Base-by-base conservation (phyloP, 768 basidiomycete species). In the Tylopilus plumbeoviolaceoides region DNA sequence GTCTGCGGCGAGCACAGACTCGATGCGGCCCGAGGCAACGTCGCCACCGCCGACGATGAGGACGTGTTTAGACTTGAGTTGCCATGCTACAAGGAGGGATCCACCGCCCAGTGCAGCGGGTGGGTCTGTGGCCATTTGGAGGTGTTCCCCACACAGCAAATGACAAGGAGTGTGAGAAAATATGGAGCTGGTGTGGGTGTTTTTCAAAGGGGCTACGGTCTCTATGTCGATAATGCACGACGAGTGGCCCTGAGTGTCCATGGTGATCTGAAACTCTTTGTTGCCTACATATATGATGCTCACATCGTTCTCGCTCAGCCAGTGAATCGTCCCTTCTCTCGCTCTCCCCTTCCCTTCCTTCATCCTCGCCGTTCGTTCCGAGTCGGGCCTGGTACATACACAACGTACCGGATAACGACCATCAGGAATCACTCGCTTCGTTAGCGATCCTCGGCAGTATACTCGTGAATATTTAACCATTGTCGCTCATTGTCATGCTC, bases 1-100 rank as follows among this genome's bases (percentile, higher is more conserved):
- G 57, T 89, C 89, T 9, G 93, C 83, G 49, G 75, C 75, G 58
- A 99, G 85, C 59, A 95, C 79, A 58, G 91, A 89, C 63, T 89
- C 85, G 50, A 98, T 79, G 49, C 97, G 84, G 47, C 89, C 83
- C 3, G 92, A 85, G 3, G 94, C 95, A 47, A 99, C 89, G 53
- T 87, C 84, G 44, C 97, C 97, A 9, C 95, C 97, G 40, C 97
- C 97, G 59, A 98, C 82, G 61, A 98, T 81, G 64, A 98, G 86
- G 43, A 97, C 91, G 18, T 75, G 78, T 60, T 89, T 92, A 60
- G 78, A 73, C 53, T 81, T 84, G 68, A 98, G 87, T 69, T 95
- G 94, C 89, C 91, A 97, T 33, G 97, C 95, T 58, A 98, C 75
- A 38, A 98, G 80, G 42, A 98, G 80, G 1, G 94, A 95, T 7